Conservation (phyloP, 768 basidiomycete species). For the Naganishia randhawae region DNA sequence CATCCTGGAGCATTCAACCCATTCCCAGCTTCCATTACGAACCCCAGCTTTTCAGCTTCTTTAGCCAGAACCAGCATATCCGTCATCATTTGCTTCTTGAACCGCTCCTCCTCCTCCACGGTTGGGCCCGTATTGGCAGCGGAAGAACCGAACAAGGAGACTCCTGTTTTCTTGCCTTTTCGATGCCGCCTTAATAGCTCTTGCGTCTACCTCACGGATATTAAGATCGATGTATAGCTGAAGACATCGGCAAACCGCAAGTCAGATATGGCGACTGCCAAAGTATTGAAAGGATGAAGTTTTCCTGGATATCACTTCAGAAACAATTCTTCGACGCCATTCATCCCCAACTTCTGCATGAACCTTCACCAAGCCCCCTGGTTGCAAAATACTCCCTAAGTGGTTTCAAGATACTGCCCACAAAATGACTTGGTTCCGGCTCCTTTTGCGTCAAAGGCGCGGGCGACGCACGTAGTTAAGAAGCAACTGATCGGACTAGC, state of each 20-base stretch:
- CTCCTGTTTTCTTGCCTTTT: conserved; percentile 73
- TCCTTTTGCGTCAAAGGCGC: conserved; percentile 52
- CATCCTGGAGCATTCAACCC: conserved; percentile 38
- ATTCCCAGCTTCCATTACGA: conserved; percentile 54
- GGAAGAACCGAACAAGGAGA: conserved; percentile 68
- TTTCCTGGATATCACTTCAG: conserved; percentile 55
- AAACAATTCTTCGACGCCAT: conserved; percentile 61
- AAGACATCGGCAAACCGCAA: neutral
- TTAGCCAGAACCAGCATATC: conserved; percentile 80
- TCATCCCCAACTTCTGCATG: conserved; percentile 55
- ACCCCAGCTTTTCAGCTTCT: conserved; percentile 68
- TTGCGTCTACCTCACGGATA: conserved; percentile 85
- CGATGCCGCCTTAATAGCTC: conserved; percentile 80
- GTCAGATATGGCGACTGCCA: neutral
- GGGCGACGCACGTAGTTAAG: conserved; percentile 80
- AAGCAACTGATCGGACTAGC: conserved; percentile 79
- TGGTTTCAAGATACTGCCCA: conserved; percentile 73
- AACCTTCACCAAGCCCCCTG: conserved; percentile 63
- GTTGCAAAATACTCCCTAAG: conserved; percentile 62
- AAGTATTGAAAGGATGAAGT: conserved; percentile 3
- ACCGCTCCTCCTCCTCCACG: conserved; percentile 78
- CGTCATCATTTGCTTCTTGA: conserved; percentile 74
- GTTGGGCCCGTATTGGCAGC: conserved; percentile 57
- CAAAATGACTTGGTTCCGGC: conserved; percentile 79
- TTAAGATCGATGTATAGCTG: conserved; percentile 75